Base-by-base conservation (phyloP, 2,329 filamentous ascomycete species). In the Venturia pyrina region DNA sequence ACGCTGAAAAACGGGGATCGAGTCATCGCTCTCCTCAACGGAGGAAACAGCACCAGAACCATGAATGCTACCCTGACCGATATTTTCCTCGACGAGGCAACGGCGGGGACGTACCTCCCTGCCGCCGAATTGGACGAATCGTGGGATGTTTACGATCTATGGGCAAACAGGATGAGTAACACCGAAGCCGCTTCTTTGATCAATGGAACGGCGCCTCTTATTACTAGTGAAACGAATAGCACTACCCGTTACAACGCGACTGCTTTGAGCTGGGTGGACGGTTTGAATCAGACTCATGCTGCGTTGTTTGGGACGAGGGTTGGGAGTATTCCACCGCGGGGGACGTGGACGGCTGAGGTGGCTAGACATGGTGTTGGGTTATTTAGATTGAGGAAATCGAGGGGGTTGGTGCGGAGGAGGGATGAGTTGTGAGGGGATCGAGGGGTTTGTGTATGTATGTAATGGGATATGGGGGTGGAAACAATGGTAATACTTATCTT, bases 71-170 rank as follows among this genome's bases (percentile, higher is more conserved):
- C 80, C 1, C 76, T 84, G 3, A 74, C 74, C 24, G 82, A 85
- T 50, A 80, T 85, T 65, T 85, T 85, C 72, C 72, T 80, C 62
- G 79, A 82, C 67, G 73, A 75, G 44, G 79, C 80, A 4, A 76
- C 76, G 0, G 73, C 72, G 1, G 78, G 78, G 32, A 78, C 78
- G 0, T 72, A 75, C 61, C 67, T 70, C 34, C 69, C 72, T 1
- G 79, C 79, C 0, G 66, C 72, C 0, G 75, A 82, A 71, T 71
- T 79, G 0, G 70, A 74, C 32, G 72, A 78, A 68, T 74, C 72
- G 0, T 85, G 82, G 81, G 81, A 83, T 67, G 73, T 85, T 6
- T 80, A 79, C 61, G 82, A 85, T 70, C 74, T 85, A 1, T 85
- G 83, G 83, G 81, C 78, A 4, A 79, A 81, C 67, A 75, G 83